Evolutionary conservation across 2,329 filamentous ascomycete species (phyloP).

Genomic region (Ophiostoma sp.): DNA sequence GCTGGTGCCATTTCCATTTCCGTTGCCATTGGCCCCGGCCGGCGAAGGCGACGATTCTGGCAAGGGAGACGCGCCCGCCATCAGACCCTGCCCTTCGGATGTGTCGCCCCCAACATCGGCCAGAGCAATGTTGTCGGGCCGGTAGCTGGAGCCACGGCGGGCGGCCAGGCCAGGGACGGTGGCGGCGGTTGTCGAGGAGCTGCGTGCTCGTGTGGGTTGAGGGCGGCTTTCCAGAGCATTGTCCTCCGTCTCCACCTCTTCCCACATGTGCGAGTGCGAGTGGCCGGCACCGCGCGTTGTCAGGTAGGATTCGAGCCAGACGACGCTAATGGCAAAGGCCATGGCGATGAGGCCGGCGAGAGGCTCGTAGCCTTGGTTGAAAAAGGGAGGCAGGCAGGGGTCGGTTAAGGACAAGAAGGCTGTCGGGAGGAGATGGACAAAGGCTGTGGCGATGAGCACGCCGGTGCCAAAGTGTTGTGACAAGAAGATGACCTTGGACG

Average conservation of each 20-base stretch:
- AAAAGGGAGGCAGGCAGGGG: slow-evolving; percentile 73
- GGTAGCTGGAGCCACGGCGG: slow-evolving; percentile 41
- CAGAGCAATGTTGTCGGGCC: slow-evolving; percentile 53
- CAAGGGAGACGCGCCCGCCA: slow-evolving; percentile 59
- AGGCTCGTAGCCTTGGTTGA: slow-evolving; percentile 75
- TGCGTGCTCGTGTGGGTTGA: background rate
- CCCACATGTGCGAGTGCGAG: slow-evolving; percentile 59
- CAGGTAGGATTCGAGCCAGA: slow-evolving; percentile 85
- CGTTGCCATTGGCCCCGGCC: slow-evolving; percentile 30
- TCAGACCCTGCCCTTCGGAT: slow-evolving; percentile 47
- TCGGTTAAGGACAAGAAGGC: slow-evolving; percentile 67
- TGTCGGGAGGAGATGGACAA: slow-evolving; percentile 72
- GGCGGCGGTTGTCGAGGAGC: background rate
- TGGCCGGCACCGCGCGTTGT: slow-evolving; percentile 67
- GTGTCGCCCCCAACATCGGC: slow-evolving; percentile 49
- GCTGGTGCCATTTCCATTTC: slow-evolving; percentile 1
- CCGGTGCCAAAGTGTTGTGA: slow-evolving; percentile 78
- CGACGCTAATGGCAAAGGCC: slow-evolving; percentile 77
- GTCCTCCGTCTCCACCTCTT: slow-evolving; percentile 46
- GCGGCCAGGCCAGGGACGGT: slow-evolving; percentile 39
- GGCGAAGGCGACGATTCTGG: slow-evolving; percentile 52
- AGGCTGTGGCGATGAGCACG: slow-evolving; percentile 82
- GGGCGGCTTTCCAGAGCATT: slow-evolving; percentile 32
- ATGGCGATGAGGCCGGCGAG: slow-evolving; percentile 82
- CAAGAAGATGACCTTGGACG: slow-evolving; percentile 62